Percentiles rank a stretch among this genome's conserved stretches.
Evolutionary conservation across 1,139 yeast species (phyloP).

Genomic region (Magnusiomyces suaveolens): DNA sequence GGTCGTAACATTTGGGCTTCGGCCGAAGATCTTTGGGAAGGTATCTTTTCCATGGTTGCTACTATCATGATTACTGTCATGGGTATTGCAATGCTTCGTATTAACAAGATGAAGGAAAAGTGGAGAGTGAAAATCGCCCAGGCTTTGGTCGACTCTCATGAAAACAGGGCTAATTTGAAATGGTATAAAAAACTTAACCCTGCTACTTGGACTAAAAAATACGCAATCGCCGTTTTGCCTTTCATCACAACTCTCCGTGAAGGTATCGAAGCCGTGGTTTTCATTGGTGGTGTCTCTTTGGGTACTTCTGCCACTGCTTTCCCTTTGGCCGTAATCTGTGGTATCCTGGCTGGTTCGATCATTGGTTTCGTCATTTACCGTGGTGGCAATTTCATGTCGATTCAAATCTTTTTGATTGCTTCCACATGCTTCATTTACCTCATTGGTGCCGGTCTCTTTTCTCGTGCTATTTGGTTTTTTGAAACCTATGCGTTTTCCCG

Average conservation of each 20-base stretch:
- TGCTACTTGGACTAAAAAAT: slow-evolving; percentile 43
- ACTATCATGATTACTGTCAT: slow-evolving; percentile 71
- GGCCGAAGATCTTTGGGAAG: slow-evolving; percentile 92
- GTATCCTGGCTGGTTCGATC: slow-evolving; percentile 54
- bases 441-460: slow-evolving; percentile 81
- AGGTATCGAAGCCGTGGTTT: slow-evolving; percentile 82
- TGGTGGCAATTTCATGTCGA: slow-evolving; percentile 68
- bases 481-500: slow-evolving; percentile 58
- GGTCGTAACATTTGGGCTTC: slow-evolving; percentile 76
- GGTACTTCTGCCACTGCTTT: slow-evolving; percentile 69
- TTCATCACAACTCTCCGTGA: no score
- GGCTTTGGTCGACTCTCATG: slow-evolving; percentile 46
- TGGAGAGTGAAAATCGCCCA: slow-evolving; percentile 86
- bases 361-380: slow-evolving; percentile 64
- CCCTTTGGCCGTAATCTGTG: slow-evolving; percentile 72
- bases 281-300: slow-evolving; percentile 80
- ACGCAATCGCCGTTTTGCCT: slow-evolving; percentile 69
- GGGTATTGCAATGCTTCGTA: slow-evolving; percentile 88
- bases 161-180: slow-evolving; percentile 24
- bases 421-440: slow-evolving; percentile 82
- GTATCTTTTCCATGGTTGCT: slow-evolving; percentile 74
- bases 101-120: slow-evolving; percentile 83
- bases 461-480: slow-evolving; percentile 85
- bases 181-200: slow-evolving; percentile 25
- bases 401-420: slow-evolving; percentile 68